phyloP scores from a whole-genome alignment of 2,329 filamentous ascomycete genomes.

The Colletotrichum sp. region DNA sequence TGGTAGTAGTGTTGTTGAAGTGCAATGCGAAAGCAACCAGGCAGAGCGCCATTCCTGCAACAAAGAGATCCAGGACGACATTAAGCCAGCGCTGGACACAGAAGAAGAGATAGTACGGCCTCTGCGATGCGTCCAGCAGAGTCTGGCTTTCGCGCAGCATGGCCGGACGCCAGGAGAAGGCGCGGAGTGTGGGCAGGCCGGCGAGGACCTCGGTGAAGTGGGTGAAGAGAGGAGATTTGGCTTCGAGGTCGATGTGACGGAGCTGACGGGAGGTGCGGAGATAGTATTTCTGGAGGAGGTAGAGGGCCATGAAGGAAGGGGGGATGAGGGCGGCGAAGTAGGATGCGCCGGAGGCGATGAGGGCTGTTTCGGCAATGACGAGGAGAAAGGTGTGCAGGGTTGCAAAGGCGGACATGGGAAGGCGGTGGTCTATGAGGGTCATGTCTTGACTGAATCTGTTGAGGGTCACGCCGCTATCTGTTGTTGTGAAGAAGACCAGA shows the following conservation, averaged over 20 bases:
- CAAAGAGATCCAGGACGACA: constrained; percentile 52
- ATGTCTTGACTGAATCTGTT: constrained; percentile 48
- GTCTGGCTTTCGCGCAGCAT: constrained; percentile 39
- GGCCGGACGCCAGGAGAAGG: constrained; percentile 50
- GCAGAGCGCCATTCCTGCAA: constrained; percentile 51
- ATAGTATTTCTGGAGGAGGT: constrained; percentile 55
- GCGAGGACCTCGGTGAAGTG: constrained; percentile 54
- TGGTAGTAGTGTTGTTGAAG: constrained; percentile 23
- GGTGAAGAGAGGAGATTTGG: constrained; percentile 52
- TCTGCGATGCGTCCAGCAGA: constrained; percentile 48
- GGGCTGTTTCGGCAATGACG: constrained; percentile 45
- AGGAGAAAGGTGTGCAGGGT: constrained; percentile 25
- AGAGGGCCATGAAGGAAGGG: constrained; percentile 42
- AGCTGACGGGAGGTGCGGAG: constrained; percentile 61
- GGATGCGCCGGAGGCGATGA: constrained; percentile 47
- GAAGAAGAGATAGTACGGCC: constrained; percentile 54
- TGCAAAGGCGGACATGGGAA: constrained; percentile 31
- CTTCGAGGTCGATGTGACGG: constrained; percentile 57
- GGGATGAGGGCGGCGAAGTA: constrained; percentile 50
- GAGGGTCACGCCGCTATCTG: constrained; percentile 37
- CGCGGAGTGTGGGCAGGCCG: constrained; percentile 53
- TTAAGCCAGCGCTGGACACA: constrained; percentile 55
- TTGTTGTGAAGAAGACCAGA: constrained; percentile 34
- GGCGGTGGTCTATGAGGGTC: constrained; percentile 41
- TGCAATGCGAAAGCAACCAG: constrained; percentile 51